Percentiles rank a stretch among this genome's conserved stretches.
These are phyloP conservation scores for Hypoxylon sp. DNA, from an alignment of 2,329 filamentous ascomycete species.

Conservation along the genomic window DNA sequence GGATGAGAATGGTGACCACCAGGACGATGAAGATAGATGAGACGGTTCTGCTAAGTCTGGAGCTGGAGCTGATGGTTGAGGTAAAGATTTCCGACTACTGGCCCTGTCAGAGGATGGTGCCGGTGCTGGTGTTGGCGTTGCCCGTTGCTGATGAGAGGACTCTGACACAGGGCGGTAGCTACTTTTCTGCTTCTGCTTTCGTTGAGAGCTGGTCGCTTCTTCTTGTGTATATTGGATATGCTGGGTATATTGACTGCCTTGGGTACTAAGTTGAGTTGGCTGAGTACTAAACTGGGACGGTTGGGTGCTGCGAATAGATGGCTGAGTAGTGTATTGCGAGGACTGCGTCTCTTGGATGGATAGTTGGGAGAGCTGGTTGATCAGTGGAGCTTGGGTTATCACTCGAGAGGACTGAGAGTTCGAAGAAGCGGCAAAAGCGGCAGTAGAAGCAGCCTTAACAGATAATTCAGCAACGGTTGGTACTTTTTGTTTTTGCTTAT, in stretches of 20 bases:
- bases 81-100: not conserved
- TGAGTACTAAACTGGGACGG: slow-evolving; percentile 24
- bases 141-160: slow-evolving; percentile 5
- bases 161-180: slow-evolving; percentile 1
- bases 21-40: slow-evolving; percentile 8
- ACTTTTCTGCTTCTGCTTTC: slow-evolving; percentile 17
- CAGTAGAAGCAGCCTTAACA: slow-evolving; percentile 25
- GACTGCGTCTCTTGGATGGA: slow-evolving; percentile 40
- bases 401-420: slow-evolving; percentile 44
- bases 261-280: slow-evolving; percentile 22
- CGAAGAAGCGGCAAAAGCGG: slow-evolving; percentile 23
- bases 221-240: slow-evolving; percentile 27
- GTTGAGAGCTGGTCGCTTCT: slow-evolving; percentile 31
- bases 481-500: slow-evolving; percentile 29
- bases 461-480: slow-evolving; percentile 36
- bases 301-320: slow-evolving; percentile 20
- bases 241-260: slow-evolving; percentile 27
- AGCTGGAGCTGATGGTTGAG: not conserved
- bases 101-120: not conserved
- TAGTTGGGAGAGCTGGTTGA: slow-evolving; percentile 38
- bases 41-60: not conserved
- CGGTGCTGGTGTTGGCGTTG: not conserved
- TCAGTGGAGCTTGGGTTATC: slow-evolving; percentile 28
- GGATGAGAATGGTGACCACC: slow-evolving; percentile 6
- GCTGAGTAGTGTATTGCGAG: slow-evolving; percentile 36